Percentiles rank a stretch among this genome's conserved stretches.
Evolutionary conservation across 1,284 basidiomycete species (phyloP).

Genomic region (Clitocybe nebularis): DNA sequence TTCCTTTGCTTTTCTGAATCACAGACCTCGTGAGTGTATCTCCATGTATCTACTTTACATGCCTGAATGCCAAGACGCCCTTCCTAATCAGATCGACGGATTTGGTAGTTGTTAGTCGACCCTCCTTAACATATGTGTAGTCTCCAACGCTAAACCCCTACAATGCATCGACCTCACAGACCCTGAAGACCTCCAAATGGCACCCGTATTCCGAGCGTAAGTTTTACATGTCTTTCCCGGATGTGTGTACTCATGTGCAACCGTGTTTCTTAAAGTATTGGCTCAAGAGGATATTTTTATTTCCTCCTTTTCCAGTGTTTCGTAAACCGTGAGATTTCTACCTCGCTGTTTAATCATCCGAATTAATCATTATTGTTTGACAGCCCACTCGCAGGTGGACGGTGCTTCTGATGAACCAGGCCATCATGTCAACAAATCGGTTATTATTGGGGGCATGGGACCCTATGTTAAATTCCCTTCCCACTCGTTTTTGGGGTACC

Average conservation of each 20-base stretch:
- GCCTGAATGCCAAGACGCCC: slow-evolving; percentile 1
- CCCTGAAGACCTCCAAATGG: slow-evolving; percentile 76
- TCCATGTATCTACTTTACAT: slow-evolving; percentile 1
- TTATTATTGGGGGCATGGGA: slow-evolving; percentile 74
- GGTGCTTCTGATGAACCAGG: slow-evolving; percentile 57
- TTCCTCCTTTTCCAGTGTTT: slow-evolving; percentile 93
- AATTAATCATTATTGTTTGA: too few species aligned
- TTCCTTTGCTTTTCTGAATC: slow-evolving; percentile 3
- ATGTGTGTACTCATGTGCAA: slow-evolving; percentile 1
- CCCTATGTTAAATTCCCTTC: slow-evolving; percentile 77
- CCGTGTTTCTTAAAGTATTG: slow-evolving; percentile 47
- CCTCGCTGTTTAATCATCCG: too few species aligned
- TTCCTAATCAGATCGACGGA: slow-evolving; percentile 80
- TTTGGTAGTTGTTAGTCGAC: slow-evolving; percentile 77
- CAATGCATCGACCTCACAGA: slow-evolving; percentile 45
- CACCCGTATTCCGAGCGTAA: slow-evolving; percentile 75
- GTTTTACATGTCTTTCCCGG: slow-evolving; percentile 18
- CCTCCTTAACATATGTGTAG: slow-evolving; percentile 1
- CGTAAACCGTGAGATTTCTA: slow-evolving; percentile 56
- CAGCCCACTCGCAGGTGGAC: too few species aligned
- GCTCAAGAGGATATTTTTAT: slow-evolving; percentile 84
- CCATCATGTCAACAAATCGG: slow-evolving; percentile 64
- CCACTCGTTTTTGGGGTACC: slow-evolving; percentile 75
- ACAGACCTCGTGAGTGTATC: slow-evolving; percentile 28
- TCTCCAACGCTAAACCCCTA: too few species aligned